phyloP scores from a whole-genome alignment of 345 rosid species.

The Brassica nigra region DNA sequence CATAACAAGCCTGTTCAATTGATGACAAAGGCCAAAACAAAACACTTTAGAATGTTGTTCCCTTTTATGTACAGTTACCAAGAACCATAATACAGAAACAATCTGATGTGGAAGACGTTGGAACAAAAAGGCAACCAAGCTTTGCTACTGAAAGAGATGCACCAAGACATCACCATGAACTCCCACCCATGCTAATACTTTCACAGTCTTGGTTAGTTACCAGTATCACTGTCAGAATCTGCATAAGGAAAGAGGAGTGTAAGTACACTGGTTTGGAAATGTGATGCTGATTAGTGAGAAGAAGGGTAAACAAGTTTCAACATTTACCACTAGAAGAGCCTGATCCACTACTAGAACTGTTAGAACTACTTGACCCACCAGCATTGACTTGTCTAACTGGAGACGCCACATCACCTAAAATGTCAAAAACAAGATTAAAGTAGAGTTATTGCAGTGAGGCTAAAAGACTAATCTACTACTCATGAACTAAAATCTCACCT shows the following conservation, averaged over 20 bases:
- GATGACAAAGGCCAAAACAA: slow-evolving; percentile 19
- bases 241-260: slow-evolving; percentile 17
- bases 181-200: slow-evolving; percentile 36
- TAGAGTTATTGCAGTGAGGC: slow-evolving; percentile 25
- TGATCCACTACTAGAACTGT: slow-evolving; percentile 45
- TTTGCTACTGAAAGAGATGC: slow-evolving; percentile 25
- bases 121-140: slow-evolving; percentile 16
- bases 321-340: slow-evolving; percentile 45
- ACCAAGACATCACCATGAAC: slow-evolving; percentile 23
- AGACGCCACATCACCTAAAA: slow-evolving; percentile 23
- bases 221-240: slow-evolving; percentile 39
- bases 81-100: slow-evolving; percentile 34
- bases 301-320: slow-evolving; percentile 1
- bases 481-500: slow-evolving; percentile 28
- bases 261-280: slow-evolving; percentile 8
- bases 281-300: slow-evolving; percentile 3
- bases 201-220: slow-evolving; percentile 33
- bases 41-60: neutral
- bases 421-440: neutral
- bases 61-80: slow-evolving; percentile 38
- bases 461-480: slow-evolving; percentile 7
- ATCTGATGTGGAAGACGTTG: neutral
- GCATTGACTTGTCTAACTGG: slow-evolving; percentile 30
- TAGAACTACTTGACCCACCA: slow-evolving; percentile 41
- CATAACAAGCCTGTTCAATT: slow-evolving; percentile 17